phyloP scores from a whole-genome alignment of 495 filamentous ascomycete genomes.

The Tuber umbilicatum region DNA sequence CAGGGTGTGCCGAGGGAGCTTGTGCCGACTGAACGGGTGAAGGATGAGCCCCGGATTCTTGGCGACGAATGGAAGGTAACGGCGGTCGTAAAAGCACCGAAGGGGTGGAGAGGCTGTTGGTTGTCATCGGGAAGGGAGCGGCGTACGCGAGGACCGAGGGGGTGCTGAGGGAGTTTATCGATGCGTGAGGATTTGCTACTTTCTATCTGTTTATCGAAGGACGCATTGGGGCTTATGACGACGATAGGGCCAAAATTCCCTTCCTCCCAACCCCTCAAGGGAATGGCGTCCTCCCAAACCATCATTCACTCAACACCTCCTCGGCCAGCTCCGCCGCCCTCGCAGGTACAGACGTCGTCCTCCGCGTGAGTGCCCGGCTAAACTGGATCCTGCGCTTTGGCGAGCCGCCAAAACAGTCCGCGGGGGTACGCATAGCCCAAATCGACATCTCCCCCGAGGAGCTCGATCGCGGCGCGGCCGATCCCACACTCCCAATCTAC shows the following conservation, averaged over 20 bases:
- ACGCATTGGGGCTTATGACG: not conserved
- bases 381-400: conserved; percentile 64
- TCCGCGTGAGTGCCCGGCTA: conserved; percentile 55
- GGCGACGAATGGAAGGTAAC: conserved; percentile 47
- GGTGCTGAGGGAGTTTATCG: conserved; percentile 49
- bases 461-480: conserved; percentile 50
- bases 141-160: conserved; percentile 54
- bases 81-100: conserved; percentile 48
- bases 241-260: conserved; percentile 48
- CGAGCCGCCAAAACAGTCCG: conserved; percentile 54
- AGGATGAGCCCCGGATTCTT: conserved; percentile 45
- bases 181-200: conserved; percentile 25
- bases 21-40: conserved; percentile 38
- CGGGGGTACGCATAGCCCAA: conserved; percentile 53
- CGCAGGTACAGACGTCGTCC: conserved; percentile 54
- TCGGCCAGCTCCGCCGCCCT: conserved; percentile 56
- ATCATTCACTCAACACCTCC: conserved; percentile 52
- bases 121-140: conserved; percentile 58
- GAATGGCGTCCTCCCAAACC: conserved; percentile 57
- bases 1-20: conserved; percentile 18
- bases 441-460: conserved; percentile 56
- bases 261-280: conserved; percentile 62
- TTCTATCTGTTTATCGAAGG: not conserved
- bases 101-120: conserved; percentile 51
- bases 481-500: conserved; percentile 48